Evolutionary conservation across 345 rosid genomes (phyloP), one percentile per base, ranked within the genome.

Genomic region (Streptanthus diversifolius): DNA sequence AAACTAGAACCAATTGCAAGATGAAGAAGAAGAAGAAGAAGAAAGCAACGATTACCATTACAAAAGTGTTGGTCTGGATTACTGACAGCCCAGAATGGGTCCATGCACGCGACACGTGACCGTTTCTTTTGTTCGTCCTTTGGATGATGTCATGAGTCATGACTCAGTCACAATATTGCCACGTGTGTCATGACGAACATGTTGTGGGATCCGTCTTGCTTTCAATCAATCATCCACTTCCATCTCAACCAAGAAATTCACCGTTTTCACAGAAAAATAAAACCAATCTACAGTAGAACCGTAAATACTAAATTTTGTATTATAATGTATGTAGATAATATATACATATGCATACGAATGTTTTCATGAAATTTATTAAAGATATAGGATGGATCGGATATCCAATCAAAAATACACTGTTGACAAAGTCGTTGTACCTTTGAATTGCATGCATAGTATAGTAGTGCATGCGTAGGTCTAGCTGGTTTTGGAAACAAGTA

Each of bases 401-500:
- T 43, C 21, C 21, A 44, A 15, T 44, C 21, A 8, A 15, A 44
- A 2, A 43, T 44, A 15, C 7, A 45, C 51, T 17, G 11, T 17
- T 17, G 51, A 43, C 48, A 40, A 40, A 40, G 7, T 25, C 52
- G 59, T 29, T 29, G 60, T n/a, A 56, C 25, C 21, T 56, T 56
- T 56, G 25, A 57, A 11, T 18, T 39, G 48, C 44, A 57, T 57
- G 63, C 44, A 60, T 51, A 22, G 39, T 37, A 22, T 13, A 59
- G 7, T 59, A 37, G 19, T 59, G 44, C 66, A 40, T 61, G 51
- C 8, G 29, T 27, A 43, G 10, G 53, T 63, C 43, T 43, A 15
- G 25, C 15, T 43, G 54, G 53, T 17, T 44, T 63, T 44, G 68
- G 68, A 63, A 44, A 64, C 30, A 12, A 35, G 69, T 64, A 30